A percentile compares a stretch with the other conserved stretches of the same genome.
These are phyloP conservation scores for Urostyla sp. DNA, from an alignment of 73 alveolate genomes.

Conservation along the genomic window DNA sequence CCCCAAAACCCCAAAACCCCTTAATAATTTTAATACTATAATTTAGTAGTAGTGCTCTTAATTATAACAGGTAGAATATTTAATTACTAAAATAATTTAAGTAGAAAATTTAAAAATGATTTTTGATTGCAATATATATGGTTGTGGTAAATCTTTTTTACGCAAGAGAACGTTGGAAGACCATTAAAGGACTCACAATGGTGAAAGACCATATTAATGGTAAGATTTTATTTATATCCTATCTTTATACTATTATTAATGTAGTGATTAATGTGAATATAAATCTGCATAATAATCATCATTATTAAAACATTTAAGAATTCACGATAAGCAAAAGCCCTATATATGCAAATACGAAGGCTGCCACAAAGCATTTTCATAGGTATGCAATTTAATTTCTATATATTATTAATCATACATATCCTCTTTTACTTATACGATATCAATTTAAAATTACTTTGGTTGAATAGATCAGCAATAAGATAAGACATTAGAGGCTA, in stretches of 20 bases:
- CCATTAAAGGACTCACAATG: conserved; percentile 52
- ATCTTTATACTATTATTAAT: not conserved
- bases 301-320: conserved; percentile 71
- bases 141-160: conserved; percentile 38
- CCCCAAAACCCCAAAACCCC: too few species aligned
- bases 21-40: too few species aligned
- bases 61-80: too few species aligned
- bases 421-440: not conserved
- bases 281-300: conserved; percentile 67
- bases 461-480: conserved; percentile 46
- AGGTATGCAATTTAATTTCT: conserved; percentile 24
- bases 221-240: not conserved
- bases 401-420: not conserved
- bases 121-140: conserved; percentile 9
- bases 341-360: conserved; percentile 61
- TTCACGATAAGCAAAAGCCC: conserved; percentile 74
- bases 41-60: too few species aligned
- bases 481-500: conserved; percentile 60
- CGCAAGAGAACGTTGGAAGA: conserved; percentile 48
- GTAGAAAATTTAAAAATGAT: conserved; percentile 24
- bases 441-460: not conserved
- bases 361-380: conserved; percentile 62
- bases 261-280: conserved; percentile 50
- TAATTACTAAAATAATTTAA: too few species aligned
- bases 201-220: conserved; percentile 53